These are phyloP conservation scores for Trapa bicornis DNA, from an alignment of 345 rosid genomes.

Conservation along the genomic window DNA sequence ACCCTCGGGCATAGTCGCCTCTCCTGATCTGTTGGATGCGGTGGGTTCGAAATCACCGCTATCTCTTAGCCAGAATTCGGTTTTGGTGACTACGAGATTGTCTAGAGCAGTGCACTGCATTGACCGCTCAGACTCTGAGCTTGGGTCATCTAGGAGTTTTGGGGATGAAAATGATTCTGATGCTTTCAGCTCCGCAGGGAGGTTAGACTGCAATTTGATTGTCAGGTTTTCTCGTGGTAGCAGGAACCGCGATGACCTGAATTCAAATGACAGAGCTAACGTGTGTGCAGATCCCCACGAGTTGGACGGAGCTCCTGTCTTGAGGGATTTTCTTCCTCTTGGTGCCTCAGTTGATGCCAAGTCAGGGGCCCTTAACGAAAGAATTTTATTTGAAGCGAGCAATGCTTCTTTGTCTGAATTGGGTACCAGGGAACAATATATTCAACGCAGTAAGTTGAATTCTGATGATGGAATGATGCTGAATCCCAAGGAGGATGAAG, in stretches of 20 bases:
- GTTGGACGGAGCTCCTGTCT: no score
- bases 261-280: background rate
- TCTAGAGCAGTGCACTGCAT: constrained; percentile 39
- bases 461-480: constrained; percentile 10
- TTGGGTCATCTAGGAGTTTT: constrained; percentile 39
- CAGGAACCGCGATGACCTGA: background rate
- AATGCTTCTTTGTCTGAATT: no score
- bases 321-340: no score
- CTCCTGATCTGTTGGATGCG: constrained; percentile 32
- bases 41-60: constrained; percentile 28
- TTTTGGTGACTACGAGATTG: constrained; percentile 59
- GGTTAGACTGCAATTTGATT: constrained; percentile 11
- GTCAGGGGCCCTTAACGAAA: constrained; percentile 7
- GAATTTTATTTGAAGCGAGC: background rate
- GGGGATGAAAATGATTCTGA: constrained; percentile 40
- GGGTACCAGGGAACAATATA: background rate
- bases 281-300: background rate
- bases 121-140: constrained; percentile 51
- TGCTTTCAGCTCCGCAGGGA: constrained; percentile 51
- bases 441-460: constrained; percentile 10
- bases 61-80: constrained; percentile 73
- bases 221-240: constrained; percentile 5
- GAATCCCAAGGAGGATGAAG: constrained; percentile 13
- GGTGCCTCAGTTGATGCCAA: background rate
- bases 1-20: constrained; percentile 21